Base-by-base conservation (phyloP, 1,139 yeast species). In the Meyerozyma sp. region DNA sequence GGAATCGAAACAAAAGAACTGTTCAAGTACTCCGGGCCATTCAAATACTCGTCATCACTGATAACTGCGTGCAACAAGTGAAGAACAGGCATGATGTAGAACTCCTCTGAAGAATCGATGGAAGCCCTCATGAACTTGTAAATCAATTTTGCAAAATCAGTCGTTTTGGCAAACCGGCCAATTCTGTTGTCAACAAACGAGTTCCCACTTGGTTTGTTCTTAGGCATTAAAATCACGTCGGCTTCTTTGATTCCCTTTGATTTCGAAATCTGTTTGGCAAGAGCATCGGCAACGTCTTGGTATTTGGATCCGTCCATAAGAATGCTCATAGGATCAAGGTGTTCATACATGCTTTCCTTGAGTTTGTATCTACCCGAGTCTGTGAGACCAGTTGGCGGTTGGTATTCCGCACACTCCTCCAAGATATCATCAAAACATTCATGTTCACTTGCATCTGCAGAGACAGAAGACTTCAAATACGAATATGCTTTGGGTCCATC, bases 1-100 rank as follows among this genome's bases (percentile, higher is more conserved):
- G 88, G 84, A 39, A 77, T 76, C 27, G 68, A 63, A 16, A 79
- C 60, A 49, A 77, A 81, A n/a, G 66, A 56, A 16, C 70, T 68
- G 39, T 77, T 68, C 16, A 78, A 61, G 45, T 61, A 59, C 3
- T 55, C 52, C 8, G 58, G 49, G 0, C 80, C 81, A 49, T 68
- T 58, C 2, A 70, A 49, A 2, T 56, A 46, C 47, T 75, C 81
- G 47, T 77, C 79, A 57, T 84, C 89, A 18, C 73, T 48, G 25
- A 84, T 57, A 5, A 82, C 68, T 3, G 85, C 91, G 63, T 84
- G 89, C 2, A 84, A 50, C 45, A 84, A 68, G 54, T 84, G 93
- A 38, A 85, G 68, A n/a, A 82, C 56, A 41, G 79, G 81, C 11
- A 80, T 77, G 39, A 83, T 60, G 52, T 66, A 82, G 0, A 78